These are phyloP conservation scores for Acacia concinna DNA, from an alignment of 331 rosid genomes.

Conservation along the genomic window DNA sequence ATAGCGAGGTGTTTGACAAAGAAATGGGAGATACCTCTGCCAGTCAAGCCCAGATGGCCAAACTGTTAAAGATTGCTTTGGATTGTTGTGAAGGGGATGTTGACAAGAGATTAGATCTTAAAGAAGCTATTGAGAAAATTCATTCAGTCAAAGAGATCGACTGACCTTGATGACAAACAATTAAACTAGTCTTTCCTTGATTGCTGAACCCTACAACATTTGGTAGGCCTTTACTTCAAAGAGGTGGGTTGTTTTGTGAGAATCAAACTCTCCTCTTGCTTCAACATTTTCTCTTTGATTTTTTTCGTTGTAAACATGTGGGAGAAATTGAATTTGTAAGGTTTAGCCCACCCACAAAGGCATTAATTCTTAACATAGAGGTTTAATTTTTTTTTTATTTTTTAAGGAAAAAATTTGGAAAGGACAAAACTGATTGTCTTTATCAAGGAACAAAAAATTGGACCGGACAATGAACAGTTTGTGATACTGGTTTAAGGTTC, in stretches of 20 bases:
- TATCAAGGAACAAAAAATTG: no score
- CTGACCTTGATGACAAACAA: slow-evolving; percentile 19
- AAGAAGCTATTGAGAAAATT: slow-evolving; percentile 59
- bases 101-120: slow-evolving; percentile 68
- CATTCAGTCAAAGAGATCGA: slow-evolving; percentile 56
- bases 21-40: slow-evolving; percentile 38
- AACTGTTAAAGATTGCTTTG: slow-evolving; percentile 70
- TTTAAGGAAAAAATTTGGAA: not conserved
- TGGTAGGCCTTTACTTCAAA: slow-evolving; percentile 37
- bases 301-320: not conserved
- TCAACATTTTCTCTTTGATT: not conserved
- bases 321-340: not conserved
- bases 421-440: not conserved
- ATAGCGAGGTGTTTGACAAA: slow-evolving; percentile 54
- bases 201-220: slow-evolving; percentile 39
- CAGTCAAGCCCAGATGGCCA: slow-evolving; percentile 47
- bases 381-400: not conserved
- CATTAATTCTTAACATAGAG: not conserved
- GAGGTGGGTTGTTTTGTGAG: slow-evolving; percentile 31
- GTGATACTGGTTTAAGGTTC: no score
- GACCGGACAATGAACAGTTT: no score
- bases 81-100: slow-evolving; percentile 65
- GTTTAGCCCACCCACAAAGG: not conserved
- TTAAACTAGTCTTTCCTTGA: slow-evolving; percentile 40
- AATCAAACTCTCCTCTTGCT: slow-evolving; percentile 22